Percentiles rank a stretch among this genome's conserved stretches.
Conservation (phyloP, 2,329 filamentous ascomycete genomes). For the Trichoderma semiorbis region DNA sequence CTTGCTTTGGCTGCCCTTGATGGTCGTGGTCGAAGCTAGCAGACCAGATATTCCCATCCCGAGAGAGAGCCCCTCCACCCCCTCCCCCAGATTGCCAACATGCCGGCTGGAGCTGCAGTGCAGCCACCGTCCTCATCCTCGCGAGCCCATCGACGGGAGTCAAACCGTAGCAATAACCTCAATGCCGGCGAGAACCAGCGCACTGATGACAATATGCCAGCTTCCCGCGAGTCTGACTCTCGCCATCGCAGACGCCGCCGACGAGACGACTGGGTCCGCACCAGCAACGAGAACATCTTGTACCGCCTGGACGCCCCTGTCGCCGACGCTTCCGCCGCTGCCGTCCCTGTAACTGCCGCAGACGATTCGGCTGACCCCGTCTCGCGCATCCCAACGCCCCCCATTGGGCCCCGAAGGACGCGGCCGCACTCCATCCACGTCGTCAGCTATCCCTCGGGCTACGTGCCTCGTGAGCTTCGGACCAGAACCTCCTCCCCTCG, state of each 20-base stretch:
- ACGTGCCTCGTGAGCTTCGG: conserved; percentile 45
- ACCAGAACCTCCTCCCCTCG: conserved; percentile 6
- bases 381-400: conserved; percentile 33
- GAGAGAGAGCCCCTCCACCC: background rate
- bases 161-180: background rate
- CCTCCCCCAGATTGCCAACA: conserved; percentile 17
- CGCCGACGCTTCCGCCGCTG: conserved; percentile 11
- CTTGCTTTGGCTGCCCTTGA: conserved; percentile 6
- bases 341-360: background rate
- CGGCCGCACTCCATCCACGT: conserved; percentile 43
- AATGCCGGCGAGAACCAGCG: background rate
- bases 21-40: conserved; percentile 8
- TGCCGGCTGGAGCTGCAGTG: conserved; percentile 19
- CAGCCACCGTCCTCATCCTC: conserved; percentile 12
- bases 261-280: conserved; percentile 25
- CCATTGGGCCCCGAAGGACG: conserved; percentile 38
- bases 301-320: conserved; percentile 26
- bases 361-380: conserved; percentile 12
- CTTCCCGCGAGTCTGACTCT: conserved; percentile 8
- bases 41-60: background rate
- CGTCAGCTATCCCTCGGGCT: conserved; percentile 40
- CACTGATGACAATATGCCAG: conserved; percentile 16
- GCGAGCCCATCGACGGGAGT: conserved; percentile 11
- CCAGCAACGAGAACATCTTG: conserved; percentile 29
- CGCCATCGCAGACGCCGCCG: conserved; percentile 14